Percentiles rank a stretch among this genome's conserved stretches.
phyloP scores from a whole-genome alignment of 2,329 filamentous ascomycete species.

The Aaosphaeria pasadenensis region DNA sequence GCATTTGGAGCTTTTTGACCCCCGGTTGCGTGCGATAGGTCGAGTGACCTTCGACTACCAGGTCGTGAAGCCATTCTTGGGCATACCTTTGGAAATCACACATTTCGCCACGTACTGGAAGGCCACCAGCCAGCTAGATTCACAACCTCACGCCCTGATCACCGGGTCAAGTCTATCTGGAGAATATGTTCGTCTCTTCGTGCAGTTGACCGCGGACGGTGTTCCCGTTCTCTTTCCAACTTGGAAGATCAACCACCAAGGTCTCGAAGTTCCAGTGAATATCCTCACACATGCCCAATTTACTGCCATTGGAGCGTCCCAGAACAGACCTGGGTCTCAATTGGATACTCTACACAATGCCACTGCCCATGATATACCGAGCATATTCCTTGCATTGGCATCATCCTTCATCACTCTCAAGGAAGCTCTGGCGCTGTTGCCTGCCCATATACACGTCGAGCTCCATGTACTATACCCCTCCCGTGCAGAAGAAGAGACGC shows the following conservation, averaged over 20 bases:
- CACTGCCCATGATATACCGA: conserved; percentile 41
- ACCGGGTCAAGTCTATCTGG: conserved; percentile 93
- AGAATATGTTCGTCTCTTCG: conserved; percentile 89
- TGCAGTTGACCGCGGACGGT: conserved; percentile 86
- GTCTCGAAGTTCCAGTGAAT: conserved; percentile 77
- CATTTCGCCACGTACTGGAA: conserved; percentile 99
- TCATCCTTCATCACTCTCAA: conserved; percentile 75
- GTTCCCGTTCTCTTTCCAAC: conserved; percentile 83
- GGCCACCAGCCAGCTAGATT: conserved; percentile 88
- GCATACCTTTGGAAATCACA: conserved; percentile 90
- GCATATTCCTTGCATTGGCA: conserved; percentile 69
- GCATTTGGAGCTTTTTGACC: conserved; percentile 88
- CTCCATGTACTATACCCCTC: conserved; percentile 89
- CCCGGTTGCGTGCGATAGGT: conserved; percentile 84
- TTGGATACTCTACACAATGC: conserved; percentile 23
- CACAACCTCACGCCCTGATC: conserved; percentile 80
- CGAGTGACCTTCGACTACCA: conserved; percentile 93
- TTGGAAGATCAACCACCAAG: conserved; percentile 75
- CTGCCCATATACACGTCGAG: conserved; percentile 80
- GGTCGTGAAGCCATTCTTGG: conserved; percentile 93
- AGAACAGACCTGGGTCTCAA: conserved; percentile 22
- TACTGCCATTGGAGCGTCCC: conserved; percentile 42
- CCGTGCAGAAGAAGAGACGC: conserved; percentile 64
- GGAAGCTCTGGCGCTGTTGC: conserved; percentile 72
- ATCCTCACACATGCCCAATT: conserved; percentile 76